Evolutionary conservation across 106 monocot genomes (phyloP).

Genomic region (Xerophyta viscosa): DNA sequence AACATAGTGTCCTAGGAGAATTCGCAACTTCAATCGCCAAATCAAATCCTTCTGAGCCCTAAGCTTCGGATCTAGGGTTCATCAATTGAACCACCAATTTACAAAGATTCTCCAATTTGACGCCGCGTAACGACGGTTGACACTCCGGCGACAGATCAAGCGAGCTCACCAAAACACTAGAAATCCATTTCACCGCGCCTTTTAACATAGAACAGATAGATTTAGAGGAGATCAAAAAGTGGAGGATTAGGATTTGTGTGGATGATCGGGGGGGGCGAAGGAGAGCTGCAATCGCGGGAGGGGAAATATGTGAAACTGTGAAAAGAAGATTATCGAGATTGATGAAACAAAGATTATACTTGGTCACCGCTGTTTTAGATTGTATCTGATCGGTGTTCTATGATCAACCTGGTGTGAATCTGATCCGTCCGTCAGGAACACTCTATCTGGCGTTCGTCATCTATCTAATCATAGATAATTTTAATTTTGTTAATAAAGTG

Average conservation of each 20-base stretch:
- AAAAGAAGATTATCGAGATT: not conserved
- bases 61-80: conserved; percentile 43
- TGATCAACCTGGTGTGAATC: too few species aligned
- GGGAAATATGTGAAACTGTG: not conserved
- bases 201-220: not conserved
- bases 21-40: conserved; percentile 9
- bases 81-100: not conserved
- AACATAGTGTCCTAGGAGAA: conserved; percentile 44
- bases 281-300: conserved; percentile 6
- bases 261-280: not conserved
- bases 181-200: not conserved
- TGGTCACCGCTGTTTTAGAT: not conserved
- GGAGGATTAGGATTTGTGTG: not conserved
- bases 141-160: not conserved
- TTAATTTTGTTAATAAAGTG: too few species aligned
- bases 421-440: too few species aligned
- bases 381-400: too few species aligned
- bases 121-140: not conserved
- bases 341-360: not conserved
- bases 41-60: conserved; percentile 3
- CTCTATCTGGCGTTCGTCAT: too few species aligned
- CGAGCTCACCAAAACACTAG: conserved; percentile 1
- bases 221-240: not conserved
- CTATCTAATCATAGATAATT: too few species aligned
- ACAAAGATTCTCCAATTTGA: not conserved